A percentile compares a stretch with the other conserved stretches of the same genome.
These are phyloP conservation scores for Pinus albicaulis DNA, from an alignment of 75 land plant genomes.

Conservation along the genomic window DNA sequence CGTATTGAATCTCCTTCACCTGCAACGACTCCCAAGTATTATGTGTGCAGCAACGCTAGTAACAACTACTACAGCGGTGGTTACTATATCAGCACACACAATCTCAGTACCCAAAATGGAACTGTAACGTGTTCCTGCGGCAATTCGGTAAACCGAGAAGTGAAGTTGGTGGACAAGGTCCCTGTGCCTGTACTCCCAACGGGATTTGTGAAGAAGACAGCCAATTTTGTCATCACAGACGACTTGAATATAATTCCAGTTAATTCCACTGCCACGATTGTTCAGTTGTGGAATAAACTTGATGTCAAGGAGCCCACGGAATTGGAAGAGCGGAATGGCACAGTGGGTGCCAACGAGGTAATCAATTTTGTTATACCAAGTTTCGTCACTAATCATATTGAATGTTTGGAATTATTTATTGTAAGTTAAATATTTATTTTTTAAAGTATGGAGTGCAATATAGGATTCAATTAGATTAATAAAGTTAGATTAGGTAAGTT, in stretches of 20 bases:
- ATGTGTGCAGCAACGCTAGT: not conserved
- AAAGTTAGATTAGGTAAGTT: no score
- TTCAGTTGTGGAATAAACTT: slow-evolving; percentile 3
- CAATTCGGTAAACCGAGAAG: not conserved
- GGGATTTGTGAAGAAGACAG: not conserved
- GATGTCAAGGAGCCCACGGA: not conserved
- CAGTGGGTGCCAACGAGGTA: not conserved
- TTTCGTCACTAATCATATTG: no score
- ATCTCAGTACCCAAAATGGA: not conserved
- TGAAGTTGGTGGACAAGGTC: not conserved
- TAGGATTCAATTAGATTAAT: no score
- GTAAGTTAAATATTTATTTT: no score
- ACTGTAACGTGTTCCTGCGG: not conserved
- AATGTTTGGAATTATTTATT: no score
- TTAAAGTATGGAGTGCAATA: no score
- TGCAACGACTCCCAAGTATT: not conserved
- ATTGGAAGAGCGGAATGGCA: not conserved
- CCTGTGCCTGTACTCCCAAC: not conserved
- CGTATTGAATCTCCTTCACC: not conserved
- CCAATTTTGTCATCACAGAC: slow-evolving; percentile 5
- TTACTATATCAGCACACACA: not conserved
- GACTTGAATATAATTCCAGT: not conserved
- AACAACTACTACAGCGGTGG: no score
- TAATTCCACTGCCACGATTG: not conserved
- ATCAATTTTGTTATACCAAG: no score